phyloP scores from a whole-genome alignment of 805 yeast genomes.

The Lipomyces mesembrius region DNA sequence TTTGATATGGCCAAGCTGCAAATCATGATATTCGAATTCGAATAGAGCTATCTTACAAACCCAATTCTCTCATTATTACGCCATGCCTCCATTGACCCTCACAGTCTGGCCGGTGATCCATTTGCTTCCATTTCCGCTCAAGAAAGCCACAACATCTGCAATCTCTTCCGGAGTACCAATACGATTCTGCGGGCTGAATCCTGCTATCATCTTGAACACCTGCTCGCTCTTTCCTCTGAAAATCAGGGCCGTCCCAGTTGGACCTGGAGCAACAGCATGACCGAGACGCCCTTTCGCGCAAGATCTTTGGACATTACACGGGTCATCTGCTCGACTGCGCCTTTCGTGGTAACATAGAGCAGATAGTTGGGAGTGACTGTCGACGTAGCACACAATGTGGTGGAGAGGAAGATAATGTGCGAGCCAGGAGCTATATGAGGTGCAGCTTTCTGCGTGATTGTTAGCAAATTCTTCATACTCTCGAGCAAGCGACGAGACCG shows the following conservation, averaged over 20 bases:
- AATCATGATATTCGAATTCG: too few relatives aligned
- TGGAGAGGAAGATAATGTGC: background rate
- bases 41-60: too few relatives aligned
- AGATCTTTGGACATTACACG: constrained; percentile 55
- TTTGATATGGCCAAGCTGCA: too few relatives aligned
- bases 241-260: constrained; percentile 16
- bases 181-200: constrained; percentile 48
- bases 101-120: constrained; percentile 59
- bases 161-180: constrained; percentile 57
- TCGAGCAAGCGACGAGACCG: background rate
- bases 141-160: constrained; percentile 52
- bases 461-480: background rate
- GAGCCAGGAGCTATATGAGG: background rate
- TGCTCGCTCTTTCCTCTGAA: constrained; percentile 35
- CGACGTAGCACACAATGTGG: background rate
- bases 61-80: background rate
- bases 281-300: constrained; percentile 52
- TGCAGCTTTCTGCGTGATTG: background rate
- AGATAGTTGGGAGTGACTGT: constrained; percentile 53
- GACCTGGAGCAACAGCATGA: constrained; percentile 56
- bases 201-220: constrained; percentile 46
- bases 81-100: constrained; percentile 59
- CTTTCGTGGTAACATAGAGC: constrained; percentile 61
- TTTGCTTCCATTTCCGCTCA: constrained; percentile 56
- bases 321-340: constrained; percentile 58